phyloP scores from a whole-genome alignment of 768 basidiomycete genomes.

The Serendipita sp. region DNA sequence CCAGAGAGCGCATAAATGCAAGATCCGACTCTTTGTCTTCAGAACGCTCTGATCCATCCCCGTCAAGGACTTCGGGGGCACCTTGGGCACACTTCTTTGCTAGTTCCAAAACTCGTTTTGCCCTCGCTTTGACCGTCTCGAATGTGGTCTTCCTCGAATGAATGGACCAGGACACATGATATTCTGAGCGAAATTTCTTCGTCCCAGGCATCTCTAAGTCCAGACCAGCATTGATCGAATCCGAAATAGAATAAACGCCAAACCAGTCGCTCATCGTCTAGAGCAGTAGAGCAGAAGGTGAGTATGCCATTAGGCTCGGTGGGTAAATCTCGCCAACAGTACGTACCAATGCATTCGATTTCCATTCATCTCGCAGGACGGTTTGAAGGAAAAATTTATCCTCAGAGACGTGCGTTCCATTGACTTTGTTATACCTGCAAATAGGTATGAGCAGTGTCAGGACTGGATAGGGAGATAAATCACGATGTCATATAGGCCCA shows the following conservation, averaged over 20 bases:
- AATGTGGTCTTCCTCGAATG: slow-evolving; percentile 17
- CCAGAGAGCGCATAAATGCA: slow-evolving; percentile 25
- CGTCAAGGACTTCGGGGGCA: slow-evolving; percentile 24
- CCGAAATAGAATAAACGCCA: slow-evolving; percentile 16
- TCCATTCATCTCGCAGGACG: slow-evolving; percentile 21
- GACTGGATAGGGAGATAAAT: not conserved
- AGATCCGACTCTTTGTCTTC: slow-evolving; percentile 27
- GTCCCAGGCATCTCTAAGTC: slow-evolving; percentile 25
- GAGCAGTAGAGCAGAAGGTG: too few species aligned
- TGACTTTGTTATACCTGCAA: slow-evolving; percentile 19
- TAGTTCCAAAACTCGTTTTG: slow-evolving; percentile 24
- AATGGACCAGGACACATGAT: slow-evolving; percentile 14
- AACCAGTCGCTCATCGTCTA: slow-evolving; percentile 18
- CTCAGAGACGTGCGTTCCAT: slow-evolving; percentile 21
- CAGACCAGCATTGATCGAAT: slow-evolving; percentile 20
- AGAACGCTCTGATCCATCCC: slow-evolving; percentile 28
- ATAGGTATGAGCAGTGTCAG: not conserved
- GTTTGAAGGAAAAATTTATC: slow-evolving; percentile 17
- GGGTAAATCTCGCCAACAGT: slow-evolving; percentile 9
- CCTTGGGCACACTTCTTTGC: slow-evolving; percentile 10
- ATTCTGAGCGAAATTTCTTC: slow-evolving; percentile 15
- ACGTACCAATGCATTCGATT: slow-evolving; percentile 20
- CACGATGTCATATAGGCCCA: slow-evolving; percentile 20
- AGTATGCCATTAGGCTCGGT: too few species aligned
- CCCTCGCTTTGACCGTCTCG: slow-evolving; percentile 32